Percentiles rank a stretch among this genome's conserved stretches.
Conservation (phyloP, 1,139 yeast genomes). For the Taphrina pruni region DNA sequence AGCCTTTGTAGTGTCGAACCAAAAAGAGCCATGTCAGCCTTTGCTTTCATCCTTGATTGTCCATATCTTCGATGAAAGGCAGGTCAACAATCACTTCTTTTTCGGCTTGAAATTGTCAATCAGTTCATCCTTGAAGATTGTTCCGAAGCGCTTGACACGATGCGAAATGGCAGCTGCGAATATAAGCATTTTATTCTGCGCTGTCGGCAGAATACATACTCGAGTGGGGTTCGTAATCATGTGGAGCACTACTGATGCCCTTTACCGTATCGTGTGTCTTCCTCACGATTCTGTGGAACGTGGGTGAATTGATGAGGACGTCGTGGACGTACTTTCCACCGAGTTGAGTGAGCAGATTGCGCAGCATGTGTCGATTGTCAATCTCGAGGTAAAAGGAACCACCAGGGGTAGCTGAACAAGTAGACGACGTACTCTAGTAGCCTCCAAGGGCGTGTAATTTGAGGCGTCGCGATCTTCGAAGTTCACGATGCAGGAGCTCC, state of each 20-base stretch:
- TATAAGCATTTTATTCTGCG: neutral
- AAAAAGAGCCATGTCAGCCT: no score
- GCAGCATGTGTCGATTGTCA: neutral
- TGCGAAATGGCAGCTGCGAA: constrained; percentile 15
- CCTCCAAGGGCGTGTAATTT: neutral
- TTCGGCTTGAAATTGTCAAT: constrained; percentile 33
- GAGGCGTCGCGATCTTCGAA: neutral
- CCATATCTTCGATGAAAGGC: neutral
- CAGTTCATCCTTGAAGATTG: constrained; percentile 33
- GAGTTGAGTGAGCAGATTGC: constrained; percentile 24
- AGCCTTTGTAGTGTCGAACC: neutral
- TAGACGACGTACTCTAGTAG: no score
- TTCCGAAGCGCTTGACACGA: constrained; percentile 25
- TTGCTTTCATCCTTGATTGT: neutral
- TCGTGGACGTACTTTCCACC: constrained; percentile 38
- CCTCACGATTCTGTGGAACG: constrained; percentile 31
- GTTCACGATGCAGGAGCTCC: neutral
- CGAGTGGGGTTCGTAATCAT: constrained; percentile 23
- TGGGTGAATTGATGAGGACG: constrained; percentile 31
- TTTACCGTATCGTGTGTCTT: constrained; percentile 37
- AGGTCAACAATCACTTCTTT: constrained; percentile 1
- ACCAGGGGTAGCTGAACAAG: neutral
- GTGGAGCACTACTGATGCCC: constrained; percentile 34
- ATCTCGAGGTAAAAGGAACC: no score
- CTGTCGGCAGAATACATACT: neutral